Evolutionary conservation across 2,329 filamentous ascomycete genomes (phyloP), one percentile per base, ranked within the genome.

Genomic region (Pezicula radicicola): DNA sequence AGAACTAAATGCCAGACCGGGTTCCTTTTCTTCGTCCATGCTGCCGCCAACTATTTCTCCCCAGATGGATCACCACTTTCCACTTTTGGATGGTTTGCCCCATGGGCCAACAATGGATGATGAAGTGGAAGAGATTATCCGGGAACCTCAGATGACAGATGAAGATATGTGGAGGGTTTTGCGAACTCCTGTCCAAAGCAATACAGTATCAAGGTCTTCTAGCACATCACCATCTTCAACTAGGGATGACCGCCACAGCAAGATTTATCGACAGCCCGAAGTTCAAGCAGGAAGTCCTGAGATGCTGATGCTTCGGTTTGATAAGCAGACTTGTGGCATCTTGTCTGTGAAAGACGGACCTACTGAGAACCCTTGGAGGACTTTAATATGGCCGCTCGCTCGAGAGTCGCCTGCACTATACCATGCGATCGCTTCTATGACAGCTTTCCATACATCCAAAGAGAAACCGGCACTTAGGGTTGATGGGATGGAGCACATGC

Each of bases 361-460:
- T 6, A 80, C 75, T 2, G 86, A 89, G 60, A 89, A 89, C 62
- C 85, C 85, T 2, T 89, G 86, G 86, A 77, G 84, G 27, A 88
- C 79, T 6, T 71, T 87, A 43, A 74, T 89, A n/a, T 87, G 84
- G 83, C 85, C 86, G 1, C 68, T 89, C 45, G 82, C 84, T 3
- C 76, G 75, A 58, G 75, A 83, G 45, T 85, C 79, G 4, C 81
- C 83, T 2, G 84, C 85, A 3, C 69, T 89, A 35, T 85, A 83
- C 58, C 83, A 89, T 69, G 85, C 86, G 4, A 78, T 89, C 49
- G 79, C 81, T 40, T 84, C 85, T 4, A 80, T 89, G 75, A 84
- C 85, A 2, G 84, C 84, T 1, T 89, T 88, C 60, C 86, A 89
- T 62, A 80, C 78, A 12, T 80, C 79, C 18, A 80, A 78, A 52